Base-by-base conservation (phyloP, 2,329 filamentous ascomycete genomes). In the Colletotrichum gloeosporioides region DNA sequence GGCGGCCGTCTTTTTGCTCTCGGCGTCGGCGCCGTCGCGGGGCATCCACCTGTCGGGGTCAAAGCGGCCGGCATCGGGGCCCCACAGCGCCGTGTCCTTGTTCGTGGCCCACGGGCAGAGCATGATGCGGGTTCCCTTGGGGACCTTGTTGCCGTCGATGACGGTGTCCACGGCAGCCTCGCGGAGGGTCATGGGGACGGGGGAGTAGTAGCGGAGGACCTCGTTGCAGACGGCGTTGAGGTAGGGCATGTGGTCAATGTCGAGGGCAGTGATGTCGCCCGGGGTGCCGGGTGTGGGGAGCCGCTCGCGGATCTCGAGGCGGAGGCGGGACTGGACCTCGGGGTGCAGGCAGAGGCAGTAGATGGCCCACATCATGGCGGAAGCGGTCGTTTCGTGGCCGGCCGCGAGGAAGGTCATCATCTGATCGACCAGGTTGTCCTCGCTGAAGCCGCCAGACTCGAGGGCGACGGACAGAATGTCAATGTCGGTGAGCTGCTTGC, bases 351-450 rank as follows among this genome's bases (percentile, higher is more conserved):
- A 91, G n/a, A 97, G 89, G 59, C 93, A 86, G 81, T 95, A 95
- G 9, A 92, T 85, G 4, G 93, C 90, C 94, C 94, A 96, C n/a
- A 93, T 94, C 82, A 97, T 88, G 22, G 94, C 90, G 1, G 92
- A 90, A 1, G 95, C 92, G 0, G 94, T 96, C 1, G 95, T 96
- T 85, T 96, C 94, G 83, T 96, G 95, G 27, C 93, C 93, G 0
- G 95, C 95, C 1, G 93, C 94, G 7, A 98, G 90, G 86, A 98
- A 97, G 1, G 95, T 98, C 95, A 98, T 97, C 82, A 97, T 90
- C 85, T 98, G 95, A 83, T 97, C 94, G 44, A 95, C 91, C n/a
- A 98, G 90, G 76, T 95, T 92, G 65, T 95, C 94, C 77, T 97
- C 95, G 15, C 86, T 90, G 84, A 98, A 97, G 8, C 89, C 92